Evolutionary conservation across 768 basidiomycete species (phyloP), one percentile per base, ranked within the genome.

Genomic region (Russula brevipes): DNA sequence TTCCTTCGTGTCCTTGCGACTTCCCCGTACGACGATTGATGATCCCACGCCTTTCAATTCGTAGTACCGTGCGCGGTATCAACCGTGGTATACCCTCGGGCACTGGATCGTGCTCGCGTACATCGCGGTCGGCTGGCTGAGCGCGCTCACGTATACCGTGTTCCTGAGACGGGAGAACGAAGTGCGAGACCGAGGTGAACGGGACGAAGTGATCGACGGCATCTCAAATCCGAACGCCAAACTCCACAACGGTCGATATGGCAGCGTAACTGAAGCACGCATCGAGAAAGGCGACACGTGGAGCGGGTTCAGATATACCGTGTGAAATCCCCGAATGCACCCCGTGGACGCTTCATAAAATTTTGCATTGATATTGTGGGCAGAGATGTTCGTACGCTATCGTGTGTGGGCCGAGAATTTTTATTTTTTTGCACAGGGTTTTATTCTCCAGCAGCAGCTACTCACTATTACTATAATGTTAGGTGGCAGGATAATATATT

Each of bases 251-350:
- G 51, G 51, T 3, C 51, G 10, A 52, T 36, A 17, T 16, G 33
- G 31, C 4, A 35, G 16, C 33, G 31, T 50, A 30, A 31, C 31
- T 50, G 31, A 33, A 16, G 51, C 51, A 36, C 51, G 51, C 51
- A 52, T 7, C 17, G n/a, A 80, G 50, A 88, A 86, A 68, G 87
- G 88, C 2, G 88, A 89, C 67, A 72, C 78, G 55, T 89, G 87
- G 88, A 89, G 87, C 69, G 86, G 88, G n/a, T 89, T 87, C 72
- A 78, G 84, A 63, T 89, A 89, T 73, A 81, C 78, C 2, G 68
- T 83, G 50, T 86, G 76, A 35, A 10, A 54, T 33, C n/a, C 38
- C 38, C 12, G 31, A 24, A 24, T 24, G 24, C 24, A 1, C 24
- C 24, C 24, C 24, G 24, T 24, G 24, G 24, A 24, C 24, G 24